Evolutionary conservation across 2,329 filamentous ascomycete genomes (phyloP), one percentile per base, ranked within the genome.

Genomic region (Gyromitra esculenta): DNA sequence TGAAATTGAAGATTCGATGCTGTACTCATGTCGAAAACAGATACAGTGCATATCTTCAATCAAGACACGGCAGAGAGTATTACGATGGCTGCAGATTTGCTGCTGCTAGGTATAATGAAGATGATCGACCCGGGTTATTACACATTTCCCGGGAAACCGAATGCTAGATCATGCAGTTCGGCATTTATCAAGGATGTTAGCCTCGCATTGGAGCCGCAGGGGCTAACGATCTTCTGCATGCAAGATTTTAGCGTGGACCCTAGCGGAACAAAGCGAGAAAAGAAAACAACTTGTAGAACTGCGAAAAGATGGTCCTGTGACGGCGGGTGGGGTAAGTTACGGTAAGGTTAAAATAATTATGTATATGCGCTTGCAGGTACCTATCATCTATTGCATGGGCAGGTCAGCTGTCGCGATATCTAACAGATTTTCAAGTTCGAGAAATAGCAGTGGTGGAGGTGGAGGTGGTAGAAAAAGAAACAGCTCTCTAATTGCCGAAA

Each of bases 391-490:
- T 52, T 52, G 15, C 15, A 8, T 35, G 13, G n/a, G 54, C 57
- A 35, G 66, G 50, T 71, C 66, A 71, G 65, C 59, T 75, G 65
- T 70, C 57, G 35, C 45, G 48, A 50, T 57, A 45, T 9, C 50
- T 52, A 39, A 15, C 13, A 37, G 41, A 59, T 18, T 52, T 60
- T 48, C 62, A 21, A 50, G 54, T 63, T 69, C 56, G 45, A 48
- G 64, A 45, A 35, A 62, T 54, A 43, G 45, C 18, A 43, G 62
- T 35, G 41, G 50, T 48, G 25, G 41, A 48, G 69, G 54, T 13
- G 54, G 62, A 18, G 41, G 50, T 39, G 25, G 41, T 45, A 60
- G 60, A 48, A 43, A 63, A 62, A 31, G 50, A 60, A 69, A 69
- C 13, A 59, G 60, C 39, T 65, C 59, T 25, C 9, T 8, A 63